phyloP scores from a whole-genome alignment of 257 asterid genomes.

The Gardenia jasminoides region DNA sequence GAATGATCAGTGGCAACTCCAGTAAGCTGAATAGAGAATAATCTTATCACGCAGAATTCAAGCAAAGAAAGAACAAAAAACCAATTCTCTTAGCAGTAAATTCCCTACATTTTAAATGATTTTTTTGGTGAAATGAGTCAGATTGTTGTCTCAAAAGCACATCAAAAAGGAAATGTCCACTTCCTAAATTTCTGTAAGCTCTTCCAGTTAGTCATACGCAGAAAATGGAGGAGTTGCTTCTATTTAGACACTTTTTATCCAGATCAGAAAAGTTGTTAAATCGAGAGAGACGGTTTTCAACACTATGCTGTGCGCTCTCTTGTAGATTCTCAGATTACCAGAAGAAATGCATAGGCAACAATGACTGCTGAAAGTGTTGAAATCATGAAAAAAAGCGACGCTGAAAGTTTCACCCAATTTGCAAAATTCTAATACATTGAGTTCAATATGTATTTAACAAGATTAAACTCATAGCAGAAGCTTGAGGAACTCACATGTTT shows the following conservation, averaged over 20 bases:
- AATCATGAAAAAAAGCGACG: neutral
- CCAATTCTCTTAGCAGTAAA: neutral
- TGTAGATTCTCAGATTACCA: neutral
- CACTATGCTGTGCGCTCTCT: neutral
- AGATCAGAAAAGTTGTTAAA: neutral
- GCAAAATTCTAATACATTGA: neutral
- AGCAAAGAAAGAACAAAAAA: neutral
- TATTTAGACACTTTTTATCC: neutral
- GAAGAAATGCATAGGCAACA: neutral
- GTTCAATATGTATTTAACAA: neutral
- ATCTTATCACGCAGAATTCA: neutral
- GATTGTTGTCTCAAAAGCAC: neutral
- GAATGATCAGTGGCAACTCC: conserved; percentile 51
- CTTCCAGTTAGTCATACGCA: neutral
- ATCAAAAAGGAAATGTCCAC: neutral
- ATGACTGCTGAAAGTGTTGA: neutral
- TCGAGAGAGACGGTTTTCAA: neutral
- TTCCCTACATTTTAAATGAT: neutral
- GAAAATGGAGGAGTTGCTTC: neutral
- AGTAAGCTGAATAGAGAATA: conserved; percentile 44
- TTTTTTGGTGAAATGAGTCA: neutral
- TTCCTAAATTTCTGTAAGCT: neutral
- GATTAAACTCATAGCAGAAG: conserved; percentile 8
- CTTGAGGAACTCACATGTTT: conserved; percentile 65
- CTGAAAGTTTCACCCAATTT: neutral